These are phyloP conservation scores for Myochromella boudieri DNA, from an alignment of 768 basidiomycete species.

Conservation along the genomic window DNA sequence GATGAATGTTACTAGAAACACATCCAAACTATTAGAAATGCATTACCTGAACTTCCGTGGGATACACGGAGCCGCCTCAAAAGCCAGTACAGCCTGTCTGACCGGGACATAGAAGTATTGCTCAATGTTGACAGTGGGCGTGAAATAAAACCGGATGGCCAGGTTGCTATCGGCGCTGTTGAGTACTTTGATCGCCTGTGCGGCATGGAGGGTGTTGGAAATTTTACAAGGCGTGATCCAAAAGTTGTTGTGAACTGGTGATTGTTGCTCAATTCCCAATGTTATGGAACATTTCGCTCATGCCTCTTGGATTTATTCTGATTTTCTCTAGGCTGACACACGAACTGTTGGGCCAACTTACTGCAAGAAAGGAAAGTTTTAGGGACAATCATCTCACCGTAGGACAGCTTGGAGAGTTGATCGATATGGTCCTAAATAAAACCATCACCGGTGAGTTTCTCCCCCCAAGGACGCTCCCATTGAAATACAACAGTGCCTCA, in stretches of 20 bases:
- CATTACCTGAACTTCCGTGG: conserved; percentile 78
- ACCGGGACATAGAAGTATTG: conserved; percentile 73
- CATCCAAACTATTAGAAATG: conserved; percentile 46
- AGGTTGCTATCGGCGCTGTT: conserved; percentile 49
- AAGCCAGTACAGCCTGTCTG: conserved; percentile 43
- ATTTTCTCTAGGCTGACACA: conserved; percentile 75
- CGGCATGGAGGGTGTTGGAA: conserved; percentile 21
- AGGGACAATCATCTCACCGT: conserved; percentile 60
- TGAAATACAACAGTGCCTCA: not conserved
- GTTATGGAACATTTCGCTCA: conserved; percentile 7
- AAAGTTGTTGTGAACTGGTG: conserved; percentile 86
- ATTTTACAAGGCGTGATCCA: conserved; percentile 46
- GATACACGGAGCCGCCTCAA: conserved; percentile 59
- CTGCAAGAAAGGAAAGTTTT: conserved; percentile 51
- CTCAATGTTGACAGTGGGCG: conserved; percentile 67
- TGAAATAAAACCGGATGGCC: conserved; percentile 65
- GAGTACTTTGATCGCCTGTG: conserved; percentile 81
- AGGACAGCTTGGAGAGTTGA: conserved; percentile 69
- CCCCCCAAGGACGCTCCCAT: not conserved
- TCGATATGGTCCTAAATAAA: conserved; percentile 69
- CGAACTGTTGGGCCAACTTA: conserved; percentile 79
- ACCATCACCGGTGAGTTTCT: conserved; percentile 63
- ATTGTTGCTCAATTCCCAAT: conserved; percentile 18
- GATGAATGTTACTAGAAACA: conserved; percentile 50
- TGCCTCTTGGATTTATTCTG: not conserved